These are phyloP conservation scores for Ascochyta fabae DNA, from an alignment of 2,329 filamentous ascomycete species.

Conservation along the genomic window DNA sequence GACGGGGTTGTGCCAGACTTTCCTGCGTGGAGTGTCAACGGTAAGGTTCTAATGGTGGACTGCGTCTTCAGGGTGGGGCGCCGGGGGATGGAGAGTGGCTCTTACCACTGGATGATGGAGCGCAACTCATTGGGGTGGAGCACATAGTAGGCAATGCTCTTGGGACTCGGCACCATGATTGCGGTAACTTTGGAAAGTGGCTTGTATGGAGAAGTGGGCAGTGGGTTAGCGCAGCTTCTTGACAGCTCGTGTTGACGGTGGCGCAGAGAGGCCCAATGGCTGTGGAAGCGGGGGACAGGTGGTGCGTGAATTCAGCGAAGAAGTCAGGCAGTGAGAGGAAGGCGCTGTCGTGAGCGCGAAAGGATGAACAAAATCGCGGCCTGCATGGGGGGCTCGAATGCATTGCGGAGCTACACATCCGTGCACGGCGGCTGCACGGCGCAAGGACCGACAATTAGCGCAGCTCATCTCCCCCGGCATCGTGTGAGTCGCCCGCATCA, in stretches of 20 bases:
- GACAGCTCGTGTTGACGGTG: constrained; percentile 1
- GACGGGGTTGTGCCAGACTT: constrained; percentile 94
- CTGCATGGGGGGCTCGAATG: constrained; percentile 17
- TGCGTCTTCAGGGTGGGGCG: background rate
- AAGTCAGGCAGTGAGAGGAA: constrained; percentile 14
- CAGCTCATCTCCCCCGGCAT: constrained; percentile 12
- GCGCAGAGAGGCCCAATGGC: constrained; percentile 15
- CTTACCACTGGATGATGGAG: constrained; percentile 86
- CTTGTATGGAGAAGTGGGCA: constrained; percentile 5
- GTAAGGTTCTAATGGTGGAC: background rate
- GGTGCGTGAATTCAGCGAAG: constrained; percentile 19
- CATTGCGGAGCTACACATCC: constrained; percentile 16
- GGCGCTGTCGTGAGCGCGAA: constrained; percentile 15
- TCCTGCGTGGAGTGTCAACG: constrained; percentile 64
- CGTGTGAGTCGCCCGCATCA: background rate
- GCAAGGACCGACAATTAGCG: background rate
- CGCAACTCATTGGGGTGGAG: constrained; percentile 80
- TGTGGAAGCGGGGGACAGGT: background rate
- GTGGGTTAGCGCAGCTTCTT: constrained; percentile 11
- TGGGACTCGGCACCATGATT: constrained; percentile 46
- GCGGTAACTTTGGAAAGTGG: constrained; percentile 23
- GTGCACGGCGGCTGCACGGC: constrained; percentile 3
- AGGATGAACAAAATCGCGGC: constrained; percentile 17
- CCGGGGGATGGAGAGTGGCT: background rate
- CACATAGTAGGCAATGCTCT: constrained; percentile 71